A percentile compares a stretch with the other conserved stretches of the same genome.
Evolutionary conservation across 2,329 filamentous ascomycete genomes (phyloP).

Genomic region (Dactylonectria macrodidyma): DNA sequence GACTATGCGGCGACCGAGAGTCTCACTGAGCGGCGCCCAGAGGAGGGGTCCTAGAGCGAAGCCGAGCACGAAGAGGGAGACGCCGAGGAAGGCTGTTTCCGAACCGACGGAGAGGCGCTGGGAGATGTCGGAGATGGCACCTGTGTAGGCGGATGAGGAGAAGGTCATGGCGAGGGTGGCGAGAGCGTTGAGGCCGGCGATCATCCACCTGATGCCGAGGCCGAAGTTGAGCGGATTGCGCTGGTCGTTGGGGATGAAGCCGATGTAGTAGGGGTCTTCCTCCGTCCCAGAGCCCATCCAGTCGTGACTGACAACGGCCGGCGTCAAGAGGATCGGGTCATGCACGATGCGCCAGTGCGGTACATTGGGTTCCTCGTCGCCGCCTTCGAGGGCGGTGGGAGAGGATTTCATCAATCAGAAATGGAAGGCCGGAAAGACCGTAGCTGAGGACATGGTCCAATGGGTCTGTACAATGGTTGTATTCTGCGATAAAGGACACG

Average conservation of each 20-base stretch:
- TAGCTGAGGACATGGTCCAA: background rate
- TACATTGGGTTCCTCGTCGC: background rate
- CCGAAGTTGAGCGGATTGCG: background rate
- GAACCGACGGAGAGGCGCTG: background rate
- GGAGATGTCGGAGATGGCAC: background rate
- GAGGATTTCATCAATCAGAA: background rate
- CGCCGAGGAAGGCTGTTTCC: background rate
- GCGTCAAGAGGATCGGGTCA: background rate
- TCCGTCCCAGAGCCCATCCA: background rate
- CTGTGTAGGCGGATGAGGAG: background rate
- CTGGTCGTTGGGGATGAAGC: background rate
- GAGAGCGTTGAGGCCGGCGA: background rate
- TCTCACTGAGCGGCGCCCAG: background rate
- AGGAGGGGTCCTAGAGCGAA: background rate
- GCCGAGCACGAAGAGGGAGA: slow-evolving; percentile 1
- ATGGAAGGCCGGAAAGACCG: background rate
- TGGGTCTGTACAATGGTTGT: background rate
- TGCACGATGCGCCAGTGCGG: background rate
- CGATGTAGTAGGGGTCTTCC: background rate
- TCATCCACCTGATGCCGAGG: background rate
- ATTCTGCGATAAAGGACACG: background rate
- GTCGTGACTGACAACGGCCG: background rate
- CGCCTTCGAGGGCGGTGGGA: background rate
- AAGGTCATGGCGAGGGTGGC: background rate
- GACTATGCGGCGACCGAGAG: background rate